Conservation (phyloP, 176 grass and related monocot genomes). For the Eragrostis nindensis region DNA sequence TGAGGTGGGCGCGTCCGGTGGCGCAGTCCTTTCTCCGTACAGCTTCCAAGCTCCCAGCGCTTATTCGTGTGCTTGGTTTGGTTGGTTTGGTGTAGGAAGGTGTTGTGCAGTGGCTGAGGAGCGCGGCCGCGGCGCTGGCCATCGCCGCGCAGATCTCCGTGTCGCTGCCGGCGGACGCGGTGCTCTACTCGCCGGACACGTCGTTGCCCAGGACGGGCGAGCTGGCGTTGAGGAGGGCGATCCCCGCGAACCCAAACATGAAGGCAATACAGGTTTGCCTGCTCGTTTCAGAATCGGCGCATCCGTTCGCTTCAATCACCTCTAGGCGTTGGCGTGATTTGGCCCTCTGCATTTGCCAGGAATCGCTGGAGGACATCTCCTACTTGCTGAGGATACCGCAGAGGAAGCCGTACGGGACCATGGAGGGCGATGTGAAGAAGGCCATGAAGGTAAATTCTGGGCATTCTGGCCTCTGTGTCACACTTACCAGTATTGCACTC, state of each 20-base stretch:
- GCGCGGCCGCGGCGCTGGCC: slow-evolving; percentile 60
- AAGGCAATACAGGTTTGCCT: slow-evolving; percentile 77
- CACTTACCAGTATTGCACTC: slow-evolving; percentile 11
- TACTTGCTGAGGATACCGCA: slow-evolving; percentile 95
- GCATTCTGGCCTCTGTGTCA: neutral
- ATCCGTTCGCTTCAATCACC: neutral
- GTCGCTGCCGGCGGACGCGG: slow-evolving; percentile 68
- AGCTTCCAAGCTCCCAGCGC: neutral
- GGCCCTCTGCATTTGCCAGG: slow-evolving; percentile 51
- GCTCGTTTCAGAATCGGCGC: neutral
- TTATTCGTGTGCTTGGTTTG: neutral
- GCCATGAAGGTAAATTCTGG: slow-evolving; percentile 67
- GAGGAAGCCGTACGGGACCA: slow-evolving; percentile 87
- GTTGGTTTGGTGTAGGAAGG: slow-evolving; percentile 27
- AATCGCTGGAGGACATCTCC: slow-evolving; percentile 91
- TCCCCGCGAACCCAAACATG: slow-evolving; percentile 87
- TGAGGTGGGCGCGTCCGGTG: slow-evolving; percentile 33
- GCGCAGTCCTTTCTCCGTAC: neutral
- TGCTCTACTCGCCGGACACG: slow-evolving; percentile 93
- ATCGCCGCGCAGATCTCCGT: slow-evolving; percentile 72
- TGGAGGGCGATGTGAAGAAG: slow-evolving; percentile 90
- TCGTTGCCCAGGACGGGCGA: slow-evolving; percentile 92
- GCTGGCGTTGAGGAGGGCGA: slow-evolving; percentile 85
- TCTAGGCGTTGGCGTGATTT: slow-evolving; percentile 3
- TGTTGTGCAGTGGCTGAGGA: slow-evolving; percentile 42